Evolutionary conservation across 2,329 filamentous ascomycete genomes (phyloP), one percentile per base, ranked within the genome.

Genomic region (Hortaea werneckii): DNA sequence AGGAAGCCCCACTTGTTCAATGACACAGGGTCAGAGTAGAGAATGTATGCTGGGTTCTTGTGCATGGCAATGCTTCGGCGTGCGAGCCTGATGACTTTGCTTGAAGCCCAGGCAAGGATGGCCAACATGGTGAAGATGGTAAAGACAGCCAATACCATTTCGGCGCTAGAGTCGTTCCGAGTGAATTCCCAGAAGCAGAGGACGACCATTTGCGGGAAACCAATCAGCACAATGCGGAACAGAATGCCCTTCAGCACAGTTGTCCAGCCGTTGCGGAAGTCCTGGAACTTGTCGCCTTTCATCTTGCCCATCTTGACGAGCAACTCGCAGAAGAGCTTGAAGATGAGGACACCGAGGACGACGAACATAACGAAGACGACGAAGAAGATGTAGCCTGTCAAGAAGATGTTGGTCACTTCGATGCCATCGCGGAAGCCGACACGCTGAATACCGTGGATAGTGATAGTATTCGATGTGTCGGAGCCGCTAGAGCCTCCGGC

Each of bases 1-100:
- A 96, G 78, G 73, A 95, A 95, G 20, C 90, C 90, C 90, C 89
- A 95, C 70, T 95, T 94, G 78, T 95, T 95, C 53, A 96, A 78
- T 44, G 85, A 83, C 52, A 87, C 78, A n/a, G 89, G 88, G 59
- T 96, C 89, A 2, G 90, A 95, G 71, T 94, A 96, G 51, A 96
- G 80, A 57, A 95, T 95, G 67, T 95, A 95, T 28, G 89, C 90
- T 27, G 90, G 88, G 70, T 95, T 95, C 70, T 90, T 89, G 75
- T 95, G 89, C 80, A 95, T 87, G 47, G 77, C 69, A 52, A 94
- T 84, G 29, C 89, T 95, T 57, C 87, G 84, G 61, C 87, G 87
- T 30, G 88, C 90, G 52, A 96, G 84, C 45, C 80, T 79, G 57
- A 94, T 85, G 53, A 96, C 87, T 73, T 95, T 95, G 69, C 79